phyloP scores from a whole-genome alignment of 768 basidiomycete genomes.

The Pisolithus sp. region DNA sequence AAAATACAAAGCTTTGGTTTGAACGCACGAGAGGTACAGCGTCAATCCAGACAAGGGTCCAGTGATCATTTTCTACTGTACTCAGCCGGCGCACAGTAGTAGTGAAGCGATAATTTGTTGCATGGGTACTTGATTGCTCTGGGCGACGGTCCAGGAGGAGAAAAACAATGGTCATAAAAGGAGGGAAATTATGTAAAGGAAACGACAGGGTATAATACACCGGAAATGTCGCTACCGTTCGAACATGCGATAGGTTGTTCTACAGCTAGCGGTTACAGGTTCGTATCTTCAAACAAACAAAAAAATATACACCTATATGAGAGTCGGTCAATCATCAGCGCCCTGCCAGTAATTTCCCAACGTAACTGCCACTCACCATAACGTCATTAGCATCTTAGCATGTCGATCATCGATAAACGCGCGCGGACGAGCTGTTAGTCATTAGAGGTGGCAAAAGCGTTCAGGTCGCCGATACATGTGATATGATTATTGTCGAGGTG shows the following conservation, averaged over 20 bases:
- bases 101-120: too few relatives aligned
- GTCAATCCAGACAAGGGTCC: too few relatives aligned
- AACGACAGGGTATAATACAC: background rate
- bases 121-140: too few relatives aligned
- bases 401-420: too few relatives aligned
- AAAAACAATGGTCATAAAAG: background rate
- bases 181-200: background rate
- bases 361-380: constrained; percentile 3
- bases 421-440: constrained; percentile 5
- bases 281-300: constrained; percentile 8
- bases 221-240: background rate
- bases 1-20: too few relatives aligned
- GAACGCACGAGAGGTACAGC: too few relatives aligned
- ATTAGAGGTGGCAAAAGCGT: constrained; percentile 20
- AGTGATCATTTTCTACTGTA: too few relatives aligned
- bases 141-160: too few relatives aligned
- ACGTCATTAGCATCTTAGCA: background rate
- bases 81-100: too few relatives aligned
- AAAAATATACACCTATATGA: constrained; percentile 5
- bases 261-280: background rate
- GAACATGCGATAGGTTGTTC: background rate
- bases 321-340: background rate
- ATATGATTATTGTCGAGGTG: constrained; percentile 34
- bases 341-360: background rate
- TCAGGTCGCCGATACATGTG: constrained; percentile 27